Base-by-base conservation (phyloP, 768 basidiomycete species). In the Amanita muscaria region DNA sequence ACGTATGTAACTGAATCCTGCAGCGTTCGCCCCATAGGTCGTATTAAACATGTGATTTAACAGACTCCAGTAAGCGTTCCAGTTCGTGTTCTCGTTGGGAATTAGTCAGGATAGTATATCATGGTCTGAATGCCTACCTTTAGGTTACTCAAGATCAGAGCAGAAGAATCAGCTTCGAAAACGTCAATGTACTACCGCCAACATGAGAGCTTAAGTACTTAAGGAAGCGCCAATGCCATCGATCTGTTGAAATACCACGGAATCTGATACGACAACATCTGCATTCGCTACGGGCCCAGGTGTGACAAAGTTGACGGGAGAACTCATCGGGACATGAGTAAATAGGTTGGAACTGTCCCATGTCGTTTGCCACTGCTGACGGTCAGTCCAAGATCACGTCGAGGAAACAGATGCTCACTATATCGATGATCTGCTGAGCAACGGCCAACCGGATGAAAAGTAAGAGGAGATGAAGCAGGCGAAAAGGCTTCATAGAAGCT, bases 1-100 rank as follows among this genome's bases (percentile, higher is more conserved):
- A 8, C 85, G 75, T 39, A 88, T 61, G 53, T 81, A 83, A 33
- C 76, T 78, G 41, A 88, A 61, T 1, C 83, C 85, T 21, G 85
- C 83, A 5, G 74, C 68, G 44, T 76, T 66, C 9, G 72, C 70
- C 1, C 70, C 78, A 56, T 87, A 77, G 1, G 73, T 72, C 12
- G 78, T 72, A 42, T 74, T 64, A 54, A 85, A 87, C 51, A 83
- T 69, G 49, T 75, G 69, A 25, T 69, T 64, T 30, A 87, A 55
- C 5, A 87, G 53, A 8, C 64, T 60, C 68, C 73, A 76, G 53
- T 88, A 87, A 53, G 70, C 79, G 14, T 52, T 64, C 0, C 72
- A 57, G 52, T 83, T 76, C 55, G 56, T 66, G 2, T 57, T 60
- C 79, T 82, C 42, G 34, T 25, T n/a, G 29, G 42, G 12, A 14